Base-by-base conservation (phyloP, 179 eudicot species). In the Monotropa hypopitys region DNA sequence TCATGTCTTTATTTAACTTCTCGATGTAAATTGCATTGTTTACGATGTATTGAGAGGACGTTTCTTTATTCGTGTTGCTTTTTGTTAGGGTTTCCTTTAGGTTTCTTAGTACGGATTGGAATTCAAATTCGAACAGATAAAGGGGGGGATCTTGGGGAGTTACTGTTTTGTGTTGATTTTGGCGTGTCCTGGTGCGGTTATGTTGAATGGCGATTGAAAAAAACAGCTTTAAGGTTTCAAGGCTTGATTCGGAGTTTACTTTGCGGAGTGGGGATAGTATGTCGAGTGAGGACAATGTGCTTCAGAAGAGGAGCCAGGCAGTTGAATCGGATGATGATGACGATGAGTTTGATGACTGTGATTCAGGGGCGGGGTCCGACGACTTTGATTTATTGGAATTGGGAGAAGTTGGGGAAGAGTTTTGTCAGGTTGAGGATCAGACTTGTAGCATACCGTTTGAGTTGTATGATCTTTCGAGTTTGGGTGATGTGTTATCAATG, bases 291-390 rank as follows among this genome's bases (percentile, higher is more conserved):
- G 96, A 86, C 4, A 89, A 83, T 2, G 91, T 89, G 83, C 83
- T 84, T 65, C 78, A 42, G 28, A 82, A 79, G 82, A 81, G 79
- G 47, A 81, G 81, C 47, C 75, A 51, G 7, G 73, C 77, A 5
- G 81, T 83, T 16, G 93, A 86, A 68, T 91, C 93, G 1, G 96
- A 88, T 66, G 96, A 89, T 35, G 87, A 84, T 4, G 97, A 92
- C 75, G 66, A 61, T 4, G 93, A 90, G 43, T 87, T 83, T 46
- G 95, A 91, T 86, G 98, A 93, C 69, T 91, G 92, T 82, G 99
- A 96, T 85, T 96, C 99, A 0, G 99, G 98, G 75, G 94, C 93
- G 0, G 99, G 98, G 49, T 96, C 99, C 0, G 99, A 93, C 79
- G 98, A 96, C 81, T 93, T 88, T 73, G 99, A 96, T 84, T 85